Evolutionary conservation across 2,329 filamentous ascomycete species (phyloP), one percentile per base, ranked within the genome.

Genomic region (Exserohilum rostratum): DNA sequence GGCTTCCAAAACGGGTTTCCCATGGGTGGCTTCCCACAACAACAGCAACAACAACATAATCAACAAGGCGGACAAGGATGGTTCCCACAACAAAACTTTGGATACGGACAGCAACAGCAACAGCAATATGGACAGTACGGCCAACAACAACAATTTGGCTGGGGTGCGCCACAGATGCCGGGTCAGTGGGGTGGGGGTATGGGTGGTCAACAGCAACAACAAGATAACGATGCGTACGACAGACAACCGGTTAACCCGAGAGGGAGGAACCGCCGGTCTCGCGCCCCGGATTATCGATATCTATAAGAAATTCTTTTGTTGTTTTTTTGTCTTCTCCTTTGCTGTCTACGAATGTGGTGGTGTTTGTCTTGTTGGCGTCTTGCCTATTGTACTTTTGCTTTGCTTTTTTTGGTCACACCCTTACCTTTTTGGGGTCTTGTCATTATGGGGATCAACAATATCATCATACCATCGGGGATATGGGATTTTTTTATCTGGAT

Each of bases 221-320:
- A 51, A 27, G 51, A 53, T 35, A 60, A 50, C 18, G 63, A 96
- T 53, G 90, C 95, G 6, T 99, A 99, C 77, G 96, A 98, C 74
- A 86, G 95, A 53, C 93, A 96, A 75, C 95, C 95, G 0, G 90
- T 98, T 58, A 99, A 99, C 72, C 90, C 96, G 71, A 86, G 95
- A 75, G 91, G 92, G 69, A 85, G 90, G 67, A 88, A 91, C 67
- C 86, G 89, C 61, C 83, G 91, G 66, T 86, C 90, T 50, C 85
- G 95, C 50, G 93, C 93, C 10, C 95, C 91, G 72, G 95, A 99
- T 77, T 98, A 57, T 27, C 46, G 64, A 17, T 66, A 67, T 31
- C 33, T 66, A 6, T 63, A 48, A 56, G 33, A 3, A 13, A 17
- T 37, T 27, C 20, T 5, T 15, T 20, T 17, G 22, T 31, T 30